Evolutionary conservation across 306 rosid genomes (phyloP), one percentile per base, ranked within the genome.

Genomic region (Bauhinia variegata): DNA sequence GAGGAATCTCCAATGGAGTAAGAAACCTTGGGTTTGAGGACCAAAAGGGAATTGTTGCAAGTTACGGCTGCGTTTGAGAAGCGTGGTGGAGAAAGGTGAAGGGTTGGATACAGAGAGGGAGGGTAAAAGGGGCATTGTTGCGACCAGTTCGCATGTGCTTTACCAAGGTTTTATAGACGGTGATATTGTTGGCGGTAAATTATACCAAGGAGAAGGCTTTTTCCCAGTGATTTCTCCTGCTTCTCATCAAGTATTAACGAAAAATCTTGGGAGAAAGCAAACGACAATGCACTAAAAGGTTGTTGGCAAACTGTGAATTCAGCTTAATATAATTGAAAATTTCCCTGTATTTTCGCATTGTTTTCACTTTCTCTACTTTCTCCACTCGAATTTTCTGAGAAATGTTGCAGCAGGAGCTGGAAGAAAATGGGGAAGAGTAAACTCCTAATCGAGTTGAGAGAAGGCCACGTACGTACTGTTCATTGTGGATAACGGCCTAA

Each of bases 391-490:
- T 39, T 73, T 78, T 68, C 55, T 10, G 15, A 62, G 11, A 76
- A 69, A 58, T 55, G 23, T 54, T 44, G 41, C 73, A 58, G 82
- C 9, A 37, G 30, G 36, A 10, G 76, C 63, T 3, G 44, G 79
- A 41, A 49, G 74, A 44, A 59, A 39, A 54, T 5, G 58, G 8
- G n/a, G 14, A 54, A 46, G 67, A 19, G 42, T 19, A 15, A 59
- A 73, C 42, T 33, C 18, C 9, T 51, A 16, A 55, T 44, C 32
- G 51, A 84, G 60, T 70, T 30, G 54, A 72, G 74, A 60, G 71
- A 80, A 77, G 62, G 89, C 73, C 97, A 80, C 97, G 91, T 86
- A 80, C 97, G 91, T 86, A 86, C 68, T 65, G 78, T 50, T 28
- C 7, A 43, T 85, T 73, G 71, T 76, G 89, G 95, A 88, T 88